Base-by-base conservation (phyloP, 495 filamentous ascomycete species). In the Lineolata rhizophorae region DNA sequence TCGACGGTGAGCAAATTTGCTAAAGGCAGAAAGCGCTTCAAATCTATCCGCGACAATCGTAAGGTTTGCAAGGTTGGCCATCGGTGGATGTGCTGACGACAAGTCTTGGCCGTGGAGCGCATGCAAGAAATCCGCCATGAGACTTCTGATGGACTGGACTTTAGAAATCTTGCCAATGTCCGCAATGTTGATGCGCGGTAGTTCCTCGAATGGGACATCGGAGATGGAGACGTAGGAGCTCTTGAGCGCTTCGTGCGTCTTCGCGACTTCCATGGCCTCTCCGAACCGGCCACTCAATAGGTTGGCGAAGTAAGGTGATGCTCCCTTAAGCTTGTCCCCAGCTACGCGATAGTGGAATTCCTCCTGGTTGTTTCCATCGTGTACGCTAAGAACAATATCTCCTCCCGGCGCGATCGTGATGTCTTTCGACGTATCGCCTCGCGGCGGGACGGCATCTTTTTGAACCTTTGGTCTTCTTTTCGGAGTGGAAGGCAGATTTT, bases 41-140 rank as follows among this genome's bases (percentile, higher is more conserved):
- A 76, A 74, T 22, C 68, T 57, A 42, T 79, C 74, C 1, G 70
- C 71, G 17, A 76, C 53, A n/a, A 76, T 54, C 10, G 65, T 61
- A 16, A 79, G 50, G n/a, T 68, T 62, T 6, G 69, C 62, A 5
- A 77, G 48, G 31, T 65, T 64, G 4, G 53, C 41, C 38, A 75
- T 54, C 8, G 62, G 47, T 32, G 44, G 46, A 11, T 27, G 39
- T 11, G 30, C 13, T 5, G 38, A 28, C 18, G 41, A 37, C 18
- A 50, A 43, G 16, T 55, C 53, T 4, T 42, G 37, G 12, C 57
- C 54, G 45, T 77, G 72, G 6, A 77, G 48, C 4, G 70, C 54
- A 5, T 57, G 44, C 18, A 77, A 37, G 21, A 76, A 58, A 39
- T 75, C 70, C 15, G 50, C 49, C 18, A 68, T 60, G 5, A 61